Conservation (phyloP, 2,329 filamentous ascomycete genomes). For the Exophiala alcalophila region DNA sequence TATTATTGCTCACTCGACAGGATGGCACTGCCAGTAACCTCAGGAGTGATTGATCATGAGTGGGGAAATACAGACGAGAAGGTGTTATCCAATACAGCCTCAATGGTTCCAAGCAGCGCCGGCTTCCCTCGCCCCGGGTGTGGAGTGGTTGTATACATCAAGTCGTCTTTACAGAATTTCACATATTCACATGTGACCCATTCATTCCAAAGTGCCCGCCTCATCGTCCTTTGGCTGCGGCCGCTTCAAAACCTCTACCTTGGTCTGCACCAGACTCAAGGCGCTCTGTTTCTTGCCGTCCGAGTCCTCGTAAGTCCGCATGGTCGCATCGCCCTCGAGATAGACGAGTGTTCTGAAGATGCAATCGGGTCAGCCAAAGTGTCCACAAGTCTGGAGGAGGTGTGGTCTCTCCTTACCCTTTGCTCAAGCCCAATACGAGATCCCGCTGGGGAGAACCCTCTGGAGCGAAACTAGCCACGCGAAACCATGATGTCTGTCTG, state of each 20-base stretch:
- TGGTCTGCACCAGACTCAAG: slow-evolving; percentile 78
- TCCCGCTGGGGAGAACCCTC: slow-evolving; percentile 61
- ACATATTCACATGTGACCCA: too few relatives aligned
- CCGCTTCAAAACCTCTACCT: slow-evolving; percentile 39
- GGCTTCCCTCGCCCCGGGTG: neutral
- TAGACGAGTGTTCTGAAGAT: slow-evolving; percentile 67
- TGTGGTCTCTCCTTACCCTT: slow-evolving; percentile 66
- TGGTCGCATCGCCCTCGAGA: slow-evolving; percentile 76
- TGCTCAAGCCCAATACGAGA: slow-evolving; percentile 68
- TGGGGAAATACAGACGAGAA: slow-evolving; percentile 15
- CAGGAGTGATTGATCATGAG: slow-evolving; percentile 15
- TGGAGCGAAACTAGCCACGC: slow-evolving; percentile 69
- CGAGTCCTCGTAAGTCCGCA: slow-evolving; percentile 63
- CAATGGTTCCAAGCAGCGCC: neutral
- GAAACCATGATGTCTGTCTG: slow-evolving; percentile 81
- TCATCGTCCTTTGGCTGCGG: slow-evolving; percentile 24
- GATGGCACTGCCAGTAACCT: slow-evolving; percentile 3
- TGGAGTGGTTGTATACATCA: slow-evolving; percentile 9
- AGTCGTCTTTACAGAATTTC: neutral
- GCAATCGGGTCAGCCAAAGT: slow-evolving; percentile 9
- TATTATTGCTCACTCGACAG: too few relatives aligned
- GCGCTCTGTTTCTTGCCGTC: slow-evolving; percentile 60
- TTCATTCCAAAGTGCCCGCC: slow-evolving; percentile 1
- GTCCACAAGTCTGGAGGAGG: neutral
- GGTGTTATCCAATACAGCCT: slow-evolving; percentile 4